These are phyloP conservation scores for Didymella arachidicola DNA, from an alignment of 2,329 filamentous ascomycete species.

Conservation along the genomic window DNA sequence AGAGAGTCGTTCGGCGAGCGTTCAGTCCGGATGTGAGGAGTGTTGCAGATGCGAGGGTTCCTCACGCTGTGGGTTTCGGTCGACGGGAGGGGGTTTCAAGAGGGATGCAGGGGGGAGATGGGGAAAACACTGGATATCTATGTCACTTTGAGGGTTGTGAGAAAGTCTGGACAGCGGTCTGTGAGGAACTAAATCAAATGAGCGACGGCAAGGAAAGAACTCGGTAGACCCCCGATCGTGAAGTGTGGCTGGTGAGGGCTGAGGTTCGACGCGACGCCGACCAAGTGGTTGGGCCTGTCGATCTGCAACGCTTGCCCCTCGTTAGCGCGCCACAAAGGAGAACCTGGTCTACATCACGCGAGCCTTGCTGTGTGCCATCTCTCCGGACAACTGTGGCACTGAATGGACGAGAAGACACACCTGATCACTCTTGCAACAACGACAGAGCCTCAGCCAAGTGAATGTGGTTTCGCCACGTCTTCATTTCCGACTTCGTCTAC, in stretches of 20 bases:
- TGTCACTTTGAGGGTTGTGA: neutral
- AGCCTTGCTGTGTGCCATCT: constrained; percentile 2
- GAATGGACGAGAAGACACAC: neutral
- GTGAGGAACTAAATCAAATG: neutral
- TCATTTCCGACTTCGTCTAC: neutral
- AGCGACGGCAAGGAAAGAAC: neutral
- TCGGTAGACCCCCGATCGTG: neutral
- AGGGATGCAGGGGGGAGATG: neutral
- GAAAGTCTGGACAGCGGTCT: neutral
- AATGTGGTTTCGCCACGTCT: neutral
- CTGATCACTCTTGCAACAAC: neutral
- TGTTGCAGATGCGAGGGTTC: constrained; percentile 30
- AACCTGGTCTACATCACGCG: constrained; percentile 5
- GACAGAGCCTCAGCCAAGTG: constrained; percentile 5
- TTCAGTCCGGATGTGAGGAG: constrained; percentile 22
- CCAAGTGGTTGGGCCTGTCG: constrained; percentile 15
- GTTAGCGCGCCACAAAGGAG: constrained; percentile 19
- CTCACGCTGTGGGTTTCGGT: constrained; percentile 31
- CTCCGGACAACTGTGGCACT: constrained; percentile 1
- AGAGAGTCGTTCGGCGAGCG: constrained; percentile 20
- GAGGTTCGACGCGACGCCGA: constrained; percentile 7
- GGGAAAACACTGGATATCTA: neutral
- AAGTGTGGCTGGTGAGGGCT: constrained; percentile 8
- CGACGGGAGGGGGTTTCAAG: constrained; percentile 23
- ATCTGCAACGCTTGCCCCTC: constrained; percentile 18